phyloP scores from a whole-genome alignment of 2,329 filamentous ascomycete genomes.

The Fusarium nematophilum region DNA sequence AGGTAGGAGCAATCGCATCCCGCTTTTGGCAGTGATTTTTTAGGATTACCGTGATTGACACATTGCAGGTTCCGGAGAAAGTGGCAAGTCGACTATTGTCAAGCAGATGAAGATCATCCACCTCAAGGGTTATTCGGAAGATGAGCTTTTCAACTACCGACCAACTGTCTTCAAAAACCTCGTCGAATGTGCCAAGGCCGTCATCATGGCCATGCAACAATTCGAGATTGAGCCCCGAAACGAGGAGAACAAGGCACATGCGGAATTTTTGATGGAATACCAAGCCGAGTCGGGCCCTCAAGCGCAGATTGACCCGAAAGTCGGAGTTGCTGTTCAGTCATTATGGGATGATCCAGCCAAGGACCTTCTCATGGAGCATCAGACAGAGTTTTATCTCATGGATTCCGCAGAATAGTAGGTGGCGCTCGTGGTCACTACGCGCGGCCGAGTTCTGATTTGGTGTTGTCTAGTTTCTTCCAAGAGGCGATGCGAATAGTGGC shows the following conservation, averaged over 20 bases:
- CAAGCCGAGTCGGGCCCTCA: slow-evolving; percentile 91
- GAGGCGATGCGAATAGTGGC: slow-evolving; percentile 87
- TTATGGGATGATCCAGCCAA: slow-evolving; percentile 92
- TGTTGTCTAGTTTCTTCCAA: slow-evolving; percentile 84
- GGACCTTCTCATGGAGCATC: slow-evolving; percentile 86
- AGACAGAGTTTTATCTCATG: slow-evolving; percentile 99
- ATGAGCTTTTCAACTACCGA: slow-evolving; percentile 93
- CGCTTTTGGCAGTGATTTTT: neutral
- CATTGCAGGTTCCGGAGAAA: slow-evolving; percentile 90
- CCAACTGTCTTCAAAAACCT: slow-evolving; percentile 99
- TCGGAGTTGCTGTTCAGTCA: slow-evolving; percentile 84
- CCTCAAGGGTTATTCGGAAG: slow-evolving; percentile 94
- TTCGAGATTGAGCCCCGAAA: slow-evolving; percentile 85
- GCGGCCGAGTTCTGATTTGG: slow-evolving; percentile 18
- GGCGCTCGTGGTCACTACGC: neutral
- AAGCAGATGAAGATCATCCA: slow-evolving; percentile 99
- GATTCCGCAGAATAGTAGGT: slow-evolving; percentile 97
- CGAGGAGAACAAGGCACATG: slow-evolving; percentile 77
- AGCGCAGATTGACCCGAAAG: slow-evolving; percentile 81
- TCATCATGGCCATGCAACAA: slow-evolving; percentile 91
- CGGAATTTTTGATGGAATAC: slow-evolving; percentile 86
- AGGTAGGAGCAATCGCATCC: slow-evolving; percentile 67
- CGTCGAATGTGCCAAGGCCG: slow-evolving; percentile 93
- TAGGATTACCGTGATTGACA: slow-evolving; percentile 28
- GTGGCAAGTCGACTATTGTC: slow-evolving; percentile 98